A percentile compares a stretch with the other conserved stretches of the same genome.
phyloP scores from a whole-genome alignment of 352 stramenopile genomes.

The Peronospora destructor region DNA sequence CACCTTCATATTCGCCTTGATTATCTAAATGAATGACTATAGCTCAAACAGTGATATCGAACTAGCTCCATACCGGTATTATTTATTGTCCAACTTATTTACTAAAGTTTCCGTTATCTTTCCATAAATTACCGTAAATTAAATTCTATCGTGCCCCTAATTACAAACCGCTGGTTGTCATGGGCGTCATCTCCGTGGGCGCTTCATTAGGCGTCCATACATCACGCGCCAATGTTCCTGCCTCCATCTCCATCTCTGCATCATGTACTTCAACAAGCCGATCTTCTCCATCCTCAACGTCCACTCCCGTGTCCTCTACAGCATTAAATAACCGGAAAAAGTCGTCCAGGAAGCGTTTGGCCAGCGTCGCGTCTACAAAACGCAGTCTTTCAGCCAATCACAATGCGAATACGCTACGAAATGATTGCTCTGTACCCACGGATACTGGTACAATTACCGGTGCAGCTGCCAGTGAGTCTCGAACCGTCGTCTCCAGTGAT shows the following conservation, averaged over 20 bases:
- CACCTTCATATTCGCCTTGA: conserved; percentile 30
- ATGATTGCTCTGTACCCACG: background rate
- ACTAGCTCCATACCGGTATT: too few species aligned
- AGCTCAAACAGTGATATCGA: too few species aligned
- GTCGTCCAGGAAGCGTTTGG: conserved; percentile 16
- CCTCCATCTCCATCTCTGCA: background rate
- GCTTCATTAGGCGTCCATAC: conserved; percentile 65
- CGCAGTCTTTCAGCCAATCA: conserved; percentile 1
- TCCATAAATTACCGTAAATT: background rate
- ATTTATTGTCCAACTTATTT: background rate
- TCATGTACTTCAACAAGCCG: conserved; percentile 3
- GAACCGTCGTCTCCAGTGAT: too few species aligned
- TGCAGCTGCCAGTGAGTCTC: too few species aligned
- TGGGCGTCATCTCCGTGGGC: conserved; percentile 77
- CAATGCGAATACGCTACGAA: conserved; percentile 1
- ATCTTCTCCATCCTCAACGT: background rate
- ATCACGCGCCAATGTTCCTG: conserved; percentile 8
- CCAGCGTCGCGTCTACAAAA: conserved; percentile 11
- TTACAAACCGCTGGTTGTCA: conserved; percentile 8
- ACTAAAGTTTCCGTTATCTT: too few species aligned
- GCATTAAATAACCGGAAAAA: conserved; percentile 18
- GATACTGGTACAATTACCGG: too few species aligned
- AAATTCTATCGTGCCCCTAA: too few species aligned
- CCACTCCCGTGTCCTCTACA: conserved; percentile 2
- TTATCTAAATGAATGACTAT: background rate